Percentiles rank a stretch among this genome's conserved stretches.
These are phyloP conservation scores for Talaromyces rugulosus DNA, from an alignment of 2,329 filamentous ascomycete species.

Conservation along the genomic window DNA sequence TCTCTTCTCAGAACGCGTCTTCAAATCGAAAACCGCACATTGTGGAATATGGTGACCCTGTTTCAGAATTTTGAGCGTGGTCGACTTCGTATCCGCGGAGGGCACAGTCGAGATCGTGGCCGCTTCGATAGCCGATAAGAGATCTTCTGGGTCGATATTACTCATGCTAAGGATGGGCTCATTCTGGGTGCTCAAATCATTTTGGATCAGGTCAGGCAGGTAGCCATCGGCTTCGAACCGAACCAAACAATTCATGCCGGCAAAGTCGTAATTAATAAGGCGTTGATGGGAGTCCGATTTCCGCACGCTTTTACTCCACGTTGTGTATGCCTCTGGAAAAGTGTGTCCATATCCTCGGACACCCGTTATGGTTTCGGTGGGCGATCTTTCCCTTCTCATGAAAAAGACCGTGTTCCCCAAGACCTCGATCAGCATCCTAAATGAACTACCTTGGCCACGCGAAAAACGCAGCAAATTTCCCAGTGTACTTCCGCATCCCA, in stretches of 20 bases:
- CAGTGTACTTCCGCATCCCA: slow-evolving; percentile 58
- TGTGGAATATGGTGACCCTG: slow-evolving; percentile 33
- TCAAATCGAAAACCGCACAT: slow-evolving; percentile 48
- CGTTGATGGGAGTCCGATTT: slow-evolving; percentile 60
- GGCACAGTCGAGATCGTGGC: background rate
- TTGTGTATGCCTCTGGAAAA: slow-evolving; percentile 64
- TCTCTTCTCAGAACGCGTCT: slow-evolving; percentile 42
- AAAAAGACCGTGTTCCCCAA: slow-evolving; percentile 60
- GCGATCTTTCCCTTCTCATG: slow-evolving; percentile 57
- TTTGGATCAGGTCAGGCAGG: slow-evolving; percentile 17
- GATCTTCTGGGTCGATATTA: background rate
- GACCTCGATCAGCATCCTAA: slow-evolving; percentile 57
- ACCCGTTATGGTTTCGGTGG: slow-evolving; percentile 52
- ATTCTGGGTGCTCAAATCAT: background rate
- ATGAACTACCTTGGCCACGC: slow-evolving; percentile 42
- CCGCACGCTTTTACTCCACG: slow-evolving; percentile 53
- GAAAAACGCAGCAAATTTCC: slow-evolving; percentile 59
- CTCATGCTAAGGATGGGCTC: background rate
- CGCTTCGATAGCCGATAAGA: slow-evolving; percentile 1
- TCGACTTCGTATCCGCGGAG: background rate
- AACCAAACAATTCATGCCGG: slow-evolving; percentile 48
- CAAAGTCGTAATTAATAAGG: slow-evolving; percentile 57
- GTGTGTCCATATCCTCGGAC: slow-evolving; percentile 61
- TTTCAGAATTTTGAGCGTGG: slow-evolving; percentile 19
- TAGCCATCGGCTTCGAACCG: slow-evolving; percentile 60